phyloP scores from a whole-genome alignment of 306 rosid species.

The Quercus dentata region DNA sequence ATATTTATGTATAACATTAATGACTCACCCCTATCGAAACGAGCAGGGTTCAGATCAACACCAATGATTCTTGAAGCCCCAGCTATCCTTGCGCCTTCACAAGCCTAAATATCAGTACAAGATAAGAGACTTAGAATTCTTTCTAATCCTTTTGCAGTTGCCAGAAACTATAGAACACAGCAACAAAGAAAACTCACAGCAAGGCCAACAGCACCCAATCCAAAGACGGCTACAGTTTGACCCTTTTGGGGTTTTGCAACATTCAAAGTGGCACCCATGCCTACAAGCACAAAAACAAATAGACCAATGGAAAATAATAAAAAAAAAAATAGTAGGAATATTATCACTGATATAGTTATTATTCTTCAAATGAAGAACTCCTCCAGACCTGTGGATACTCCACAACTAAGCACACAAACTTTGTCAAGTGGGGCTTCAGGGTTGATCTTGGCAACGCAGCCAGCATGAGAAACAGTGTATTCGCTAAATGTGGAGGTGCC shows the following conservation, averaged over 20 bases:
- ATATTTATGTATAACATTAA: neutral
- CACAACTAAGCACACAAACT: constrained; percentile 90
- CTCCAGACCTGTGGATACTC: constrained; percentile 75
- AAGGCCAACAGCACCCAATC: constrained; percentile 91
- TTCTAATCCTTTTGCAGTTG: neutral
- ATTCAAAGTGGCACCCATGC: constrained; percentile 86
- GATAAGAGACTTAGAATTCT: neutral
- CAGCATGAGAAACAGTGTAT: constrained; percentile 74
- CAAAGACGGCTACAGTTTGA: constrained; percentile 73
- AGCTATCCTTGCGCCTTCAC: constrained; percentile 86
- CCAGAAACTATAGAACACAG: neutral
- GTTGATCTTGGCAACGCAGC: constrained; percentile 83
- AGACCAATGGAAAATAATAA: neutral
- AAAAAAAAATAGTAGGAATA: too few species aligned
- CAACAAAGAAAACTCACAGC: constrained; percentile 47
- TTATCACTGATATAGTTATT: too few species aligned
- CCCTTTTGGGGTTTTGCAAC: constrained; percentile 87
- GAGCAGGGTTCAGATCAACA: constrained; percentile 62
- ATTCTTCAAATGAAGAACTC: neutral
- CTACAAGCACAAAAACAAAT: constrained; percentile 28
- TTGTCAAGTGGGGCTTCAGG: constrained; percentile 89
- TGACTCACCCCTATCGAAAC: constrained; percentile 65
- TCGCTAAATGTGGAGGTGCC: constrained; percentile 93
- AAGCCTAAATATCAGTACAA: constrained; percentile 42
- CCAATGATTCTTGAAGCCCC: constrained; percentile 86